phyloP scores from a whole-genome alignment of 306 rosid genomes.

The Erythrophleum fordii region DNA sequence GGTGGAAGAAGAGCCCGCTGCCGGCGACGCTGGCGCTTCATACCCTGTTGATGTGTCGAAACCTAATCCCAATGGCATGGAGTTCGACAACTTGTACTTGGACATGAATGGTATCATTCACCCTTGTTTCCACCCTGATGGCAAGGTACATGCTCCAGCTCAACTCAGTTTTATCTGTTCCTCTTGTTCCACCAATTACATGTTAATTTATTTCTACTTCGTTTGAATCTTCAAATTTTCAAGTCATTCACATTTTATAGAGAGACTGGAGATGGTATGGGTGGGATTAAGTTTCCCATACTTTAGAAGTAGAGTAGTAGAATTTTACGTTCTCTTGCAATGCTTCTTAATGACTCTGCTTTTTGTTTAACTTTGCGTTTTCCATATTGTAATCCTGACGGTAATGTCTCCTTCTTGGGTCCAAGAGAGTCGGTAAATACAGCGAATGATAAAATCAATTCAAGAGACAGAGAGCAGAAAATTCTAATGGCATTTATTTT shows the following conservation, averaged over 20 bases:
- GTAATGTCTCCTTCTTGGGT: conserved; percentile 14
- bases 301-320: background rate
- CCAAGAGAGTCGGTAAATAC: background rate
- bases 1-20: conserved; percentile 65
- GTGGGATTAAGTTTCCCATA: background rate
- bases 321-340: background rate
- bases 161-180: background rate
- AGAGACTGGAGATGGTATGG: background rate
- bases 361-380: background rate
- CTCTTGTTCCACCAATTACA: background rate
- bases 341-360: background rate
- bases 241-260: background rate
- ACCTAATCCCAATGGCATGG: conserved; percentile 92
- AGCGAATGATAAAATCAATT: conserved; percentile 4
- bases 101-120: conserved; percentile 98
- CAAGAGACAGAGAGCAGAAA: background rate
- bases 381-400: background rate
- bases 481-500: background rate
- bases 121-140: conserved; percentile 97
- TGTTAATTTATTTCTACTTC: background rate
- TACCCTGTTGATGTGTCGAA: conserved; percentile 60
- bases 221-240: background rate
- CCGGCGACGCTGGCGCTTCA: conserved; percentile 40
- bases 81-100: conserved; percentile 88
- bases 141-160: conserved; percentile 59